Base-by-base conservation (phyloP, 2,329 filamentous ascomycete genomes). In the Xylariaceae sp. region DNA sequence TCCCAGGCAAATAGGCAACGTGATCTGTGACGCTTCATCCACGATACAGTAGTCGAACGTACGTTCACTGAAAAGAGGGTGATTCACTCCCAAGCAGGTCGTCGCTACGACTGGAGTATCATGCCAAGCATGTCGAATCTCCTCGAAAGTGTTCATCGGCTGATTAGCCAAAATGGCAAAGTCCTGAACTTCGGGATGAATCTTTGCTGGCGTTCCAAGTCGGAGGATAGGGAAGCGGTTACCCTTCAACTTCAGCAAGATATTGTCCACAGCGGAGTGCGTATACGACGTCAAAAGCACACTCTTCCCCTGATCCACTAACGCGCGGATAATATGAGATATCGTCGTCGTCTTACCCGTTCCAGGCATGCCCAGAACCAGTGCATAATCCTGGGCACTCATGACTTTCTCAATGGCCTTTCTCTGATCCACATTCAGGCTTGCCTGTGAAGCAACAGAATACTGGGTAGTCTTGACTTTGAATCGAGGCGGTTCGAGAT, bases 331-430 rank as follows among this genome's bases (percentile, higher is more conserved):
- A 66, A 99, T 97, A 72, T 97, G 92, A 4, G 93, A 92, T 69
- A 99, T 97, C 0, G 94, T 99, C 0, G 94, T 99, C 2, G 94
- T 99, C 75, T 99, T 99, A 59, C 94, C 94, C 0, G 94, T 99
- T 6, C 94, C 94, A 1, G 94, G 94, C 94, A 99, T 99, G 34
- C 94, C 94, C 17, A 99, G 83, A 10, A 99, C 92, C n/a, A 99
- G 80, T 6, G 94, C 93, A 73, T 97, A 99, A 75, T 99, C 92
- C 66, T 89, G 84, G 2, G 94, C 93, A 68, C 88, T 91, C 88
- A 99, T 95, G 45, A 99, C 93, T 74, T 97, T 97, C 66, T 91
- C 84, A 55, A 99, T 92, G 0, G 94, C 94, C 59, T 81, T 82
- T 68, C 82, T 86, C 73, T 99, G 94, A 70, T 97, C 94, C 8